Percentiles rank a stretch among this genome's conserved stretches.
Conservation (phyloP, 495 filamentous ascomycete species). For the Penicillium subrubescens region DNA sequence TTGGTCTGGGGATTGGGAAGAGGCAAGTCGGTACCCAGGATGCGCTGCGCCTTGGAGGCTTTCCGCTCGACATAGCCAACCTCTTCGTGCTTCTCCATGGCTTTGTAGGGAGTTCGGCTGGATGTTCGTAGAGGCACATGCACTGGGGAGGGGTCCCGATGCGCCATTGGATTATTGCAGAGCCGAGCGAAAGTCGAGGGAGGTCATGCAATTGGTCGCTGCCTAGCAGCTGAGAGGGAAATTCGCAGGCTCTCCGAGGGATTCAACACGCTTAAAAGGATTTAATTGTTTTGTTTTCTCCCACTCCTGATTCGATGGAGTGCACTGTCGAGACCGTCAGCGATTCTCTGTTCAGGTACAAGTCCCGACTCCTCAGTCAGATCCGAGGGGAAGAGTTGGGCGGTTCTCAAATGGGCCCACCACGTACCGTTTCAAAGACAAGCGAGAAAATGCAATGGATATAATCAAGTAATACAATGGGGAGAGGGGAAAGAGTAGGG, state of each 20-base stretch:
- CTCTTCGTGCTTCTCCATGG: slow-evolving; percentile 26
- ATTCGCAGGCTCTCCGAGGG: not conserved
- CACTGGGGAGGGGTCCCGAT: slow-evolving; percentile 25
- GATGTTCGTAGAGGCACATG: slow-evolving; percentile 38
- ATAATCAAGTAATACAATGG: not conserved
- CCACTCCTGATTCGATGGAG: not conserved
- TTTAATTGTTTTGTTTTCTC: not conserved
- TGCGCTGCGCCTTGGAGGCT: slow-evolving; percentile 40
- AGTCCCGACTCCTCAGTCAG: not conserved
- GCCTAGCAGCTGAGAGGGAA: not conserved
- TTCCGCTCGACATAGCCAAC: slow-evolving; percentile 21
- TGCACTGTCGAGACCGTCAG: slow-evolving; percentile 12
- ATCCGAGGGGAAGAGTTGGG: not conserved
- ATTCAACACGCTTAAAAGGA: not conserved
- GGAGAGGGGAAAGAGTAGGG: not conserved
- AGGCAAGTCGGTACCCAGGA: slow-evolving; percentile 40
- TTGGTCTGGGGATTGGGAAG: slow-evolving; percentile 24
- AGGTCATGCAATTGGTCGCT: not conserved
- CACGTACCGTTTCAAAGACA: slow-evolving; percentile 3
- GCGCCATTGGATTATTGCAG: slow-evolving; percentile 17
- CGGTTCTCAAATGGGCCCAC: slow-evolving; percentile 7
- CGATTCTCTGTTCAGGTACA: not conserved
- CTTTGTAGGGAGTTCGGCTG: slow-evolving; percentile 26
- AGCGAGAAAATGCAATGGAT: not conserved
- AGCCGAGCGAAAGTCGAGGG: not conserved